A percentile compares a stretch with the other conserved stretches of the same genome.
Conservation (phyloP, 2,329 filamentous ascomycete genomes). For the Phialophora expanda region DNA sequence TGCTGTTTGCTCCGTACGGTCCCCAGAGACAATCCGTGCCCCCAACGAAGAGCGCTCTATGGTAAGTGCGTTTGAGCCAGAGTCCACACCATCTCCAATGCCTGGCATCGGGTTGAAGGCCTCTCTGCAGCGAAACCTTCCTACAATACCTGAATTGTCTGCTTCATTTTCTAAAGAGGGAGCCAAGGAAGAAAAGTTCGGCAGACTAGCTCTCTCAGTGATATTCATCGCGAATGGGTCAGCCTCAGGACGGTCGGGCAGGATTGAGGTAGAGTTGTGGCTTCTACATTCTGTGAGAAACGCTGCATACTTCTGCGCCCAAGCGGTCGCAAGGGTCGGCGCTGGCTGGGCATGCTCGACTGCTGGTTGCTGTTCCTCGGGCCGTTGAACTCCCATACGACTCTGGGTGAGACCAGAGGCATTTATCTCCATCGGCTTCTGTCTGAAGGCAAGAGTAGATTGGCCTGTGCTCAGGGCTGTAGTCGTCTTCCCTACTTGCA, state of each 20-base stretch:
- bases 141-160: not conserved
- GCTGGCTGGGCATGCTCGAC: not conserved
- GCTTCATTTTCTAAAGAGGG: not conserved
- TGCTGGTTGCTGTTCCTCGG: not conserved
- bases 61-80: not conserved
- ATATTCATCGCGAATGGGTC: not conserved
- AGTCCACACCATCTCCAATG: not conserved
- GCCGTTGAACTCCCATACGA: not conserved
- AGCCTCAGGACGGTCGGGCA: not conserved
- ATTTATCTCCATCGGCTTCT: slow-evolving; percentile 1
- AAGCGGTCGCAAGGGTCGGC: not conserved
- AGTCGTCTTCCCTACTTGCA: not conserved
- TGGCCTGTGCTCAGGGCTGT: not conserved
- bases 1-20: not conserved
- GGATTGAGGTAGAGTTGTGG: not conserved
- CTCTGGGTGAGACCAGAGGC: not conserved
- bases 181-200: not conserved
- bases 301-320: not conserved
- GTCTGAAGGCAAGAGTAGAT: slow-evolving; percentile 6
- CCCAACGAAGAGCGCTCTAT: not conserved
- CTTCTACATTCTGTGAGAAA: not conserved
- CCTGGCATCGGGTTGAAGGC: not conserved
- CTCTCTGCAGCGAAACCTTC: slow-evolving; percentile 1
- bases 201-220: not conserved
- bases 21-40: not conserved